Evolutionary conservation across 345 rosid species (phyloP).

Genomic region (Hirschfeldia incana): DNA sequence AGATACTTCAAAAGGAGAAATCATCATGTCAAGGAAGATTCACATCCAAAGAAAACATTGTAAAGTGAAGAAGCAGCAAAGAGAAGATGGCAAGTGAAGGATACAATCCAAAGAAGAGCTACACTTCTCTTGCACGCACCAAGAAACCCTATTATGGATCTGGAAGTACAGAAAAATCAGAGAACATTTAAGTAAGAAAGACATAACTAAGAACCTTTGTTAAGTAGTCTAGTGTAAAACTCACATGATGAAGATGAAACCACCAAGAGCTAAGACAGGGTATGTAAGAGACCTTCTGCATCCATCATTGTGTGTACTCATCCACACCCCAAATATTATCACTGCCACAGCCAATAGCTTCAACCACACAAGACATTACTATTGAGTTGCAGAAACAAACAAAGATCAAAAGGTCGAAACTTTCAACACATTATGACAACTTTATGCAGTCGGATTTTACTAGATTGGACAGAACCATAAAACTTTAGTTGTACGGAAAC

Average conservation of each 20-base stretch:
- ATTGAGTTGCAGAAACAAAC: neutral
- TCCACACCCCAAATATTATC: constrained; percentile 84
- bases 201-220: neutral
- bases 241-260: constrained; percentile 71
- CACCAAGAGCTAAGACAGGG: constrained; percentile 85
- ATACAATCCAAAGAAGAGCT: constrained; percentile 91
- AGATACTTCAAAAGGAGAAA: constrained; percentile 61
- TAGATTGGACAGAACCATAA: neutral
- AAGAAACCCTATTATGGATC: constrained; percentile 90
- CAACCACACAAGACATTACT: constrained; percentile 31
- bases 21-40: constrained; percentile 51
- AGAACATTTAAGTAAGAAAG: neutral
- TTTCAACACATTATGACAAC: neutral
- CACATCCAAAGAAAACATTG: neutral
- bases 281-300: constrained; percentile 83
- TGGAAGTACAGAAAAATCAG: constrained; percentile 30
- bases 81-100: constrained; percentile 46
- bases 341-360: constrained; percentile 80
- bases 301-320: constrained; percentile 87
- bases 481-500: constrained; percentile 15
- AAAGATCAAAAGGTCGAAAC: neutral
- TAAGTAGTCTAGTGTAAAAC: constrained; percentile 12
- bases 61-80: neutral
- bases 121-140: constrained; percentile 84
- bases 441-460: constrained; percentile 10